Conservation (phyloP, 805 yeast genomes). For the Blastobotrys attinorum region DNA sequence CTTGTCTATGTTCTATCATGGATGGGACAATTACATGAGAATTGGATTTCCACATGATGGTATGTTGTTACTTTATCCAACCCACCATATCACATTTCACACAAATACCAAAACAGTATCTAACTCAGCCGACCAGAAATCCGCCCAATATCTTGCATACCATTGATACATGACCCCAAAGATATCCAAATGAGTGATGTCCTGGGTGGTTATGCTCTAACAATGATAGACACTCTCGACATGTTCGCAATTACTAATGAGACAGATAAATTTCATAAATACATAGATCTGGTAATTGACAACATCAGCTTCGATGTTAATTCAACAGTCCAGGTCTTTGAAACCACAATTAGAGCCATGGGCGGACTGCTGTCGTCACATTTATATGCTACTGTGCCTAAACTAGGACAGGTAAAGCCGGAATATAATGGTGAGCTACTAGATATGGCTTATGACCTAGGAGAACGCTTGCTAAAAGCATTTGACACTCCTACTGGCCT, state of each 20-base stretch:
- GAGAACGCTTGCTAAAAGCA: conserved; percentile 60
- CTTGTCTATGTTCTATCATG: conserved; percentile 53
- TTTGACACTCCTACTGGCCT: conserved; percentile 56
- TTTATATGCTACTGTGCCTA: conserved; percentile 49
- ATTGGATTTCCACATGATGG: conserved; percentile 71
- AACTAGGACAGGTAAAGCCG: conserved; percentile 34
- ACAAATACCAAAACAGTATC: too few relatives aligned
- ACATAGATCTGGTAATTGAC: conserved; percentile 35
- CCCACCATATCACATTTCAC: too few relatives aligned
- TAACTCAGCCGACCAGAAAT: conserved; percentile 36
- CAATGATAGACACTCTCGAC: conserved; percentile 73
- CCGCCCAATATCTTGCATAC: conserved; percentile 61
- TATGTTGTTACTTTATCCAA: not conserved
- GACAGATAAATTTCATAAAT: conserved; percentile 42
- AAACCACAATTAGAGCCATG: conserved; percentile 68
- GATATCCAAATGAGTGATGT: conserved; percentile 71
- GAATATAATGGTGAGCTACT: conserved; percentile 68
- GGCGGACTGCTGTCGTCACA: conserved; percentile 82
- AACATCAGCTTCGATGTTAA: conserved; percentile 49
- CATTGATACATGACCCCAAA: conserved; percentile 43
- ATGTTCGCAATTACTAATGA: conserved; percentile 69
- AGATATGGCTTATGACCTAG: conserved; percentile 65
- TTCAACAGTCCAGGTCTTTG: conserved; percentile 80
- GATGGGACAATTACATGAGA: conserved; percentile 60
- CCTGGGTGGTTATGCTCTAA: conserved; percentile 73